These are phyloP conservation scores for Dictyostelium firmibasis DNA, from an alignment of 78 protist genomes.

Conservation along the genomic window DNA sequence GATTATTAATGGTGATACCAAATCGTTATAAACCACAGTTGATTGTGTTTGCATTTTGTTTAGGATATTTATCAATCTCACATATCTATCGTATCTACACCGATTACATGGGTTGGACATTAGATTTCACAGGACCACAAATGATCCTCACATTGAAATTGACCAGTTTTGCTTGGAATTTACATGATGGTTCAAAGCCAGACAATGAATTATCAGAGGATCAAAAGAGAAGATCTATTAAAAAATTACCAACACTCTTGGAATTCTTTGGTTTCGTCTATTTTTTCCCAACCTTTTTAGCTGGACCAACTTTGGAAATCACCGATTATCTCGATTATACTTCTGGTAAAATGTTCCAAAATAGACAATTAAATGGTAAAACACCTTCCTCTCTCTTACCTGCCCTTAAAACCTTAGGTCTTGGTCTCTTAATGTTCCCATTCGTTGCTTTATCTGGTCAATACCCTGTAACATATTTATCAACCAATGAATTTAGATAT, in stretches of 20 bases:
- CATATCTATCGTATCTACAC: conserved; percentile 64
- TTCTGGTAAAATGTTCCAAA: conserved; percentile 38
- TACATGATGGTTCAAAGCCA: conserved; percentile 66
- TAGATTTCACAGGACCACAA: conserved; percentile 78
- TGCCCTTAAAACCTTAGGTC: conserved; percentile 18
- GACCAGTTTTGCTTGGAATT: conserved; percentile 81
- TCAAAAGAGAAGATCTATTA: conserved; percentile 58
- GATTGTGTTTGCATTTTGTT: conserved; percentile 52
- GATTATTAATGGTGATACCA: conserved; percentile 41
- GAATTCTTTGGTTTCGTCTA: conserved; percentile 82
- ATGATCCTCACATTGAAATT: conserved; percentile 83
- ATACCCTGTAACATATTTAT: neutral
- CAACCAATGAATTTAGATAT: neutral
- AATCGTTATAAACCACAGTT: conserved; percentile 19
- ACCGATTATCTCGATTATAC: conserved; percentile 70
- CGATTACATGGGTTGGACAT: conserved; percentile 79
- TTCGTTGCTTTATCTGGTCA: conserved; percentile 37
- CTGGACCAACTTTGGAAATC: conserved; percentile 88
- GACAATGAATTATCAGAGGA: conserved; percentile 62
- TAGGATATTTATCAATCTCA: conserved; percentile 49
- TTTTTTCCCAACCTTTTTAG: conserved; percentile 82
- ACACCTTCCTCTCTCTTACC: conserved; percentile 15
- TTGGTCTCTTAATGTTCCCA: conserved; percentile 31
- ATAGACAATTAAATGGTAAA: neutral
- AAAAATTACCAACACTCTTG: conserved; percentile 68